phyloP scores from a whole-genome alignment of 441 rosid genomes.

The Syzygium malaccense region DNA sequence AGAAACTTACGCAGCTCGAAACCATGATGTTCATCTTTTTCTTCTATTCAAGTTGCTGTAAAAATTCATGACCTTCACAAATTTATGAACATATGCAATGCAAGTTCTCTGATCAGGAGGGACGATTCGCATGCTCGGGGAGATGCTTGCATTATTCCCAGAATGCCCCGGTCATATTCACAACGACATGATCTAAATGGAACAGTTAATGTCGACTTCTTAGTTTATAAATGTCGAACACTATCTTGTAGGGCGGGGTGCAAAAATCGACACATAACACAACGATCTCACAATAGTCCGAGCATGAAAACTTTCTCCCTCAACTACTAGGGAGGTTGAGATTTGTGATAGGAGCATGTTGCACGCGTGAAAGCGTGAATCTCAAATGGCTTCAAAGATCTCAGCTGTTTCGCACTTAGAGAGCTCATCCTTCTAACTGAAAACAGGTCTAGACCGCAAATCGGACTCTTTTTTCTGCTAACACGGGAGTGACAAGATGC shows the following conservation, averaged over 20 bases:
- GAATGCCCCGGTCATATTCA: neutral
- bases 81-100: neutral
- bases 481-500: neutral
- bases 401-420: neutral
- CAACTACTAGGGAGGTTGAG: neutral
- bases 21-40: neutral
- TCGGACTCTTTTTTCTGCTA: neutral
- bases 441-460: neutral
- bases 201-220: neutral
- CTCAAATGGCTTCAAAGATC: neutral
- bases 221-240: neutral
- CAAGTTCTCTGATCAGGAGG: neutral
- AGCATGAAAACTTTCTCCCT: neutral
- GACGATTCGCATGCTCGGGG: neutral
- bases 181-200: neutral
- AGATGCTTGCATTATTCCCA: neutral
- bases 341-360: neutral
- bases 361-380: neutral
- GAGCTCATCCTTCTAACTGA: neutral
- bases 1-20: neutral
- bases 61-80: neutral
- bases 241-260: neutral
- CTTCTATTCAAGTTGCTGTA: neutral
- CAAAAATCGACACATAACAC: neutral
- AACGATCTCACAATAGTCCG: neutral